Conservation (phyloP, 129 eudicot species). For the Oenanthe sinensis region DNA sequence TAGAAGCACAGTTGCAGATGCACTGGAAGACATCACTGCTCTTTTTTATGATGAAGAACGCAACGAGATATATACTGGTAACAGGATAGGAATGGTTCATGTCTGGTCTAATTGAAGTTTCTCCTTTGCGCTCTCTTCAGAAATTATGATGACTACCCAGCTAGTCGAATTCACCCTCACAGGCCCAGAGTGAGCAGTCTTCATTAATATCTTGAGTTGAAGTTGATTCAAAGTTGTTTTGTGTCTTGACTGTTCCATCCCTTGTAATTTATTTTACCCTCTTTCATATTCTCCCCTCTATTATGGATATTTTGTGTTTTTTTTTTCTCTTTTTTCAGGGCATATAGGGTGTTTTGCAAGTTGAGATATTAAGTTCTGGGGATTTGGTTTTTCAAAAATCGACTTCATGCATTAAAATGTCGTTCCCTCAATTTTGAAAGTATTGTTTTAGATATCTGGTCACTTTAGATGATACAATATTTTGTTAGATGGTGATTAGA, state of each 20-base stretch:
- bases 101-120: slow-evolving; percentile 49
- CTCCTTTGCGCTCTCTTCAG: neutral
- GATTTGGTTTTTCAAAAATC: neutral
- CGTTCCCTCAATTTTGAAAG: neutral
- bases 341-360: neutral
- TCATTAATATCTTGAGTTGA: neutral
- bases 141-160: neutral
- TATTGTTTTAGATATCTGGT: no score
- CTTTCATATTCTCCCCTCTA: neutral
- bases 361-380: neutral
- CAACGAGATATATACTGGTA: slow-evolving; percentile 54
- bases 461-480: no score
- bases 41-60: slow-evolving; percentile 60
- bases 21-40: slow-evolving; percentile 53
- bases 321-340: neutral
- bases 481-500: no score
- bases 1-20: slow-evolving; percentile 48
- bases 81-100: slow-evolving; percentile 49
- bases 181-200: neutral
- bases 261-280: neutral
- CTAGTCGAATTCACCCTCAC: neutral
- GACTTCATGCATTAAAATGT: neutral
- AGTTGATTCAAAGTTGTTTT: slow-evolving; percentile 1
- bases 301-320: neutral
- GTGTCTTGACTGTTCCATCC: neutral